Evolutionary conservation across 2,329 filamentous ascomycete species (phyloP), one percentile per base, ranked within the genome.

Genomic region (Penicillium sp.): DNA sequence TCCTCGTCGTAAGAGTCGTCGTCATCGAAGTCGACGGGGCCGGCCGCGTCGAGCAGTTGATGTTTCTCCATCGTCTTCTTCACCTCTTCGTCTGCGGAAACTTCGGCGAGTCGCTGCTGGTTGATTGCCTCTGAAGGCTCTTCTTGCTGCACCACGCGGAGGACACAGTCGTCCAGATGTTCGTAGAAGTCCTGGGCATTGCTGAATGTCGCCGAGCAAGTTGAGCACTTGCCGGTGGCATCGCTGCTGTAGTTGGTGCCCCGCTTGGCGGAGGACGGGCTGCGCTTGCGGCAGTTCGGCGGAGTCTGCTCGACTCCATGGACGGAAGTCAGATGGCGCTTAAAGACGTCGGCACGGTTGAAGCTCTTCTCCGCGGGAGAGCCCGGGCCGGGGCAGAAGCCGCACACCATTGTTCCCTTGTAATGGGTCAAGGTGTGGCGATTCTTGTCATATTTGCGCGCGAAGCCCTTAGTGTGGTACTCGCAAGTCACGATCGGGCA

Each of bases 101-200:
- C 81, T 8, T 86, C 79, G 0, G 77, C 73, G 39, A 83, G 74
- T 27, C 76, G 72, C 54, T 78, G 76, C 63, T 80, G 76, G 64
- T 83, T 83, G 70, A 81, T 81, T 14, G 79, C 80, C 58, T 83
- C 81, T 47, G 75, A 77, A 3, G 80, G 80, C 55, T 82, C 80
- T 57, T 80, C 78, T 61, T 80, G 79, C 63, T 82, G 80, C 25
- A 86, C 83, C 20, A 86, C 81, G 28, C 82, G 81, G 53, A 86
- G 72, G 11, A 86, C 83, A 66, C 83, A 86, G 70, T 86, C 83
- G 64, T 86, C 92, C 60, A 96, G 78, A 78, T 97, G 92, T 76
- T 97, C 92, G 71, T 97, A 96, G 75, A 96, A 96, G 67, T 96
- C 92, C 72, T 97, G 92, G 2, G 92, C 90, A 54, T 87, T 92